A percentile compares a stretch with the other conserved stretches of the same genome.
Conservation (phyloP, 1,284 basidiomycete genomes). For the Calocybe gambosa region DNA sequence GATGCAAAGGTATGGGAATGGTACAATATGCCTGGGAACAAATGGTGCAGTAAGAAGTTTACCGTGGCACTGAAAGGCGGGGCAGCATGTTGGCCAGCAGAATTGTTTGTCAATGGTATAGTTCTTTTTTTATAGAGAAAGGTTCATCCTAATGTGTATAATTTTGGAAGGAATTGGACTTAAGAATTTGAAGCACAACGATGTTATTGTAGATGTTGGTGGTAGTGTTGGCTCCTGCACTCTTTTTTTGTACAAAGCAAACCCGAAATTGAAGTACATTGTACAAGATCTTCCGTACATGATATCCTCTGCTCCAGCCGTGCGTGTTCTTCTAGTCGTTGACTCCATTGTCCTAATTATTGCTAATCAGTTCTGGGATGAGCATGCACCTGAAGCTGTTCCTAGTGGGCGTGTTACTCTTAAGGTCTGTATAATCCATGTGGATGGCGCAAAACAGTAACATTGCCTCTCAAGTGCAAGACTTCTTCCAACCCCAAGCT, state of each 20-base stretch:
- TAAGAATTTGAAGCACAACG: conserved; percentile 3
- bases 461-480: conserved; percentile 20
- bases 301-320: conserved; percentile 3
- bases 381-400: conserved; percentile 19
- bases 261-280: conserved; percentile 8
- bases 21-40: too few relatives aligned
- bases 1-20: too few relatives aligned
- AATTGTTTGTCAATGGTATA: conserved; percentile 9
- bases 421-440: conserved; percentile 13
- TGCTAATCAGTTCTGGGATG: conserved; percentile 21
- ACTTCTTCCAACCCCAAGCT: conserved; percentile 30
- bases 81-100: conserved; percentile 1
- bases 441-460: neutral
- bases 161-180: conserved; percentile 1
- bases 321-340: neutral
- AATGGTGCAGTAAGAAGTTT: conserved; percentile 7
- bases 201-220: conserved; percentile 11
- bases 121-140: neutral
- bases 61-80: conserved; percentile 6
- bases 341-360: conserved; percentile 13
- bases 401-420: conserved; percentile 20
- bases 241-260: conserved; percentile 8
- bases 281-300: conserved; percentile 10
- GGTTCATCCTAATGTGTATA: neutral
- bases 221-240: conserved; percentile 10